Percentiles rank a stretch among this genome's conserved stretches.
These are phyloP conservation scores for Diaporthe citrichinensis DNA, from an alignment of 2,329 filamentous ascomycete genomes.

Conservation along the genomic window DNA sequence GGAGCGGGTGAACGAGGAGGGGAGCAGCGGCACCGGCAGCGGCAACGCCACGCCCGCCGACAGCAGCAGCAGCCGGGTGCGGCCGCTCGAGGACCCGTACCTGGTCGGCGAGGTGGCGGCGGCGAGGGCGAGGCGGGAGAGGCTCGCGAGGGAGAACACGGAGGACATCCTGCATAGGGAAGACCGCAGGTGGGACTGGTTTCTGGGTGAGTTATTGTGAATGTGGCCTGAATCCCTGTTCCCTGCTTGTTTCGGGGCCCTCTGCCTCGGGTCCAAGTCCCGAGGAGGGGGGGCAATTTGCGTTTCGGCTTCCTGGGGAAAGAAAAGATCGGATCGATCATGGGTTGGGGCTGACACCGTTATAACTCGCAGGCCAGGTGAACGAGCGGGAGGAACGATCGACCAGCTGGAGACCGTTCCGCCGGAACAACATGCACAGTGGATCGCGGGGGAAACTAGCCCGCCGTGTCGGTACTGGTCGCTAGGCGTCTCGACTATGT, in stretches of 20 bases:
- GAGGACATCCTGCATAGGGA: constrained; percentile 69
- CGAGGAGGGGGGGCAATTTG: neutral
- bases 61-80: constrained; percentile 47
- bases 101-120: constrained; percentile 78
- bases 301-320: neutral
- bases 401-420: constrained; percentile 57
- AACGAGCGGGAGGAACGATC: constrained; percentile 66
- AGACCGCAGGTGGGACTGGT: constrained; percentile 73
- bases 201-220: constrained; percentile 62
- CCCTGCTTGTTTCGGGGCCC: constrained; percentile 20
- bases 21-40: constrained; percentile 42
- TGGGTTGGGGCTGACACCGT: constrained; percentile 38
- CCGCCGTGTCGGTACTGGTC: constrained; percentile 37
- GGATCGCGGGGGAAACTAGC: constrained; percentile 37
- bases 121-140: constrained; percentile 66
- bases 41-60: constrained; percentile 38
- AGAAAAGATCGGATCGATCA: neutral
- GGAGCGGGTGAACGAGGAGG: constrained; percentile 56
- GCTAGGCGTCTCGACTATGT: constrained; percentile 16
- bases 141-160: constrained; percentile 68
- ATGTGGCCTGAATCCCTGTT: constrained; percentile 40
- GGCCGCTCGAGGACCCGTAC: constrained; percentile 76
- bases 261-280: constrained; percentile 7
- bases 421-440: constrained; percentile 39
- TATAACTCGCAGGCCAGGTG: constrained; percentile 60